Base-by-base conservation (phyloP, 805 yeast genomes). In the Lachancea dasiensis region DNA sequence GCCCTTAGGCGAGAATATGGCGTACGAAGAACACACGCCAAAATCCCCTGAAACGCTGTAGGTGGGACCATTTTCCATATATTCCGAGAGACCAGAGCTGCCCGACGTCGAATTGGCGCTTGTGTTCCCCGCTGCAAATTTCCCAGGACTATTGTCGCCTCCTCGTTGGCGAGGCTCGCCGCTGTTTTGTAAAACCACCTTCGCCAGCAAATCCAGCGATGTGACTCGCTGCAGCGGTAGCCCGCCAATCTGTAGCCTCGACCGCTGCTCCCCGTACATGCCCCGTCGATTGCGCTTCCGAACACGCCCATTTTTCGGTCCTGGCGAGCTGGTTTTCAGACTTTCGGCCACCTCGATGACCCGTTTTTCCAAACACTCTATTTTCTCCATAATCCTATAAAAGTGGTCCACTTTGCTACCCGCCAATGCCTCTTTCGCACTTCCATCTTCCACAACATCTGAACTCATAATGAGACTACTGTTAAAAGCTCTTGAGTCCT, bases 141-240 rank as follows among this genome's bases (percentile, higher is more conserved):
- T n/a, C n/a, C n/a, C n/a, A n/a, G n/a, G n/a, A n/a, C n/a, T n/a
- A n/a, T n/a, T n/a, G n/a, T n/a, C n/a, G n/a, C n/a, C n/a, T n/a
- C n/a, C n/a, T n/a, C n/a, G n/a, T n/a, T n/a, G n/a, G n/a, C n/a
- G n/a, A n/a, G n/a, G n/a, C 3, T 18, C 31, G 4, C 19, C 29
- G 34, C 16, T 36, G 22, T 14, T 15, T 11, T 28, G 39, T 11
- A 22, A 29, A 15, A 36, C 28, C 15, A 23, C 39, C 14, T 28
- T 36, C 2, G 34, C 39, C 20, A 36, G 34, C 23, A 36, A 22
- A 16, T 36, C 39, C 19, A 36, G 34, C 9, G 39, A 36, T n/a
- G 29, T 36, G 23, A 36, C 33, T 4, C 39, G 27, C 17, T 20
- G 39, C 25, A 22, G 13, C 3, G 36, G 18, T 11, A 33, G 18